Evolutionary conservation across 257 asterid species (phyloP).

Genomic region (Gynochthodes officinalis): DNA sequence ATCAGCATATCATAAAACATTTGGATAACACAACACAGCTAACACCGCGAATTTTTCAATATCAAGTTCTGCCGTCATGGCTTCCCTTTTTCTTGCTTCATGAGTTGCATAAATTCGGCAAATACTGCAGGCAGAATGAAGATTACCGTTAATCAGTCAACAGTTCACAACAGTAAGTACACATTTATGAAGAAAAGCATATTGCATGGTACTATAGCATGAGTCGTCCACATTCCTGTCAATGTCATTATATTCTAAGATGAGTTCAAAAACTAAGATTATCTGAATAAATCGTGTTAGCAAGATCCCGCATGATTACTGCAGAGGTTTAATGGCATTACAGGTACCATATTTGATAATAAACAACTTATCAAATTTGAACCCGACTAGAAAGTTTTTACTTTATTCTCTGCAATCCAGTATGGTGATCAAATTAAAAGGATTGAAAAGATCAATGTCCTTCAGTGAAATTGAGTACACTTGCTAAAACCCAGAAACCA

Average conservation of each 20-base stretch:
- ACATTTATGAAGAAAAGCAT: neutral
- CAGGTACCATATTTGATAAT: neutral
- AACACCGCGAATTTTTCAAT: neutral
- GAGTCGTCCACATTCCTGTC: neutral
- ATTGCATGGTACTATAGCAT: neutral
- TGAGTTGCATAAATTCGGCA: slow-evolving; percentile 35
- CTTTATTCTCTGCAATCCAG: neutral
- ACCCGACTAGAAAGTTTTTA: neutral
- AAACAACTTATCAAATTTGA: neutral
- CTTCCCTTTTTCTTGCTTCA: slow-evolving; percentile 31
- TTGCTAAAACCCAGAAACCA: neutral
- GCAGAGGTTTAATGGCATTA: neutral
- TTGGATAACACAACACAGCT: slow-evolving; percentile 9
- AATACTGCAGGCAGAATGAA: slow-evolving; percentile 23
- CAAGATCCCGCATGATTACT: neutral
- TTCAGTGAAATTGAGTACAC: neutral
- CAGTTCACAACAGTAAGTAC: neutral
- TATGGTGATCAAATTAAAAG: neutral
- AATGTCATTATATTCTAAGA: neutral
- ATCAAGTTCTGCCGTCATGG: slow-evolving; percentile 6
- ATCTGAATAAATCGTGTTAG: neutral
- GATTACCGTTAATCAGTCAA: neutral
- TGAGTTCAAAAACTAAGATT: neutral
- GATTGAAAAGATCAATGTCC: neutral
- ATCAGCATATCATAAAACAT: slow-evolving; percentile 6